Evolutionary conservation across 129 eudicot species (phyloP).

Genomic region (Apium graveolens): DNA sequence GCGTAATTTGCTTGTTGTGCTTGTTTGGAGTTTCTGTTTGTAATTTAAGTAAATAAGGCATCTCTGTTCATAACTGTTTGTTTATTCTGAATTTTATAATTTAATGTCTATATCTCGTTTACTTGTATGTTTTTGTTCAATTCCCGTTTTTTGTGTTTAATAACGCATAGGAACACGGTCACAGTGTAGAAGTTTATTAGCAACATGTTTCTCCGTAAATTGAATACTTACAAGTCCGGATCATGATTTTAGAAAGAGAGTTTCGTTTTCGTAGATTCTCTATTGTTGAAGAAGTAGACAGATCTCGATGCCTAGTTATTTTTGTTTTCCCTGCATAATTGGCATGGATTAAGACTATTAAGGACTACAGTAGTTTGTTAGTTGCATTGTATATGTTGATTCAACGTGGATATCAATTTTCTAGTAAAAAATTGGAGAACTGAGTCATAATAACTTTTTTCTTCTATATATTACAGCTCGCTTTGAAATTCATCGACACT

Average conservation of each 20-base stretch:
- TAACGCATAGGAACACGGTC: neutral
- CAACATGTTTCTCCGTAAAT: neutral
- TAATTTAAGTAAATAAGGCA: neutral
- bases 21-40: neutral
- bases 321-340: too few species aligned
- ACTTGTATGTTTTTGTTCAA: neutral
- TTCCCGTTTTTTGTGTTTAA: neutral
- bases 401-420: neutral
- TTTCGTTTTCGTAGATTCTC: neutral
- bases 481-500: constrained; percentile 84
- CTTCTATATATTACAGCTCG: constrained; percentile 43
- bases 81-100: neutral
- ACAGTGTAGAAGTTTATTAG: neutral
- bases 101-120: neutral
- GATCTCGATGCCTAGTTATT: neutral
- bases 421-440: neutral
- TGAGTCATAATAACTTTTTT: neutral
- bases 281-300: neutral
- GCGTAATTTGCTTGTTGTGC: neutral
- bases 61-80: neutral
- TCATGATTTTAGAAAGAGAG: neutral
- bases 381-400: neutral
- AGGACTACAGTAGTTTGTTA: neutral
- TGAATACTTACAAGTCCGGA: too few species aligned
- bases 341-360: neutral